Percentiles rank a stretch among this genome's conserved stretches.
Conservation (phyloP, 208 protist genomes). For the Vickermania spadyakhi region DNA sequence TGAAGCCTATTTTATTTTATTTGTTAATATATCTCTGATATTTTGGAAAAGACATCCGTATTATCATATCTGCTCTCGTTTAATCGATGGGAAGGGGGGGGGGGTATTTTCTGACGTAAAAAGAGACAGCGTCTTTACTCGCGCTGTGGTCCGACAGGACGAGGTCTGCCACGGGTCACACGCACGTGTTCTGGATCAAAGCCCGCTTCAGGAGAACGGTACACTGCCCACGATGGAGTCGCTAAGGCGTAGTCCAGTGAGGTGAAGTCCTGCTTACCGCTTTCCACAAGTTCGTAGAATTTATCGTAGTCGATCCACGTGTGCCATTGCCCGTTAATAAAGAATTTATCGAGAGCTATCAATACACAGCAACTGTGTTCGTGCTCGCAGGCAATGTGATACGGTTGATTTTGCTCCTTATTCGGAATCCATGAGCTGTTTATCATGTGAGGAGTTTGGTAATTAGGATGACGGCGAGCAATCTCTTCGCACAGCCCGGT, state of each 20-base stretch:
- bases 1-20: no score
- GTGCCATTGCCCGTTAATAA: constrained; percentile 64
- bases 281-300: constrained; percentile 55
- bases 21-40: no score
- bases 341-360: constrained; percentile 82
- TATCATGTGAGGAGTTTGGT: constrained; percentile 9
- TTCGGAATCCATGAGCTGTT: constrained; percentile 14
- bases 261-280: constrained; percentile 43
- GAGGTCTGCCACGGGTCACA: constrained; percentile 47
- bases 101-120: no score
- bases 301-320: constrained; percentile 90
- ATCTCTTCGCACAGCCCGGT: constrained; percentile 45
- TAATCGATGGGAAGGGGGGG: no score
- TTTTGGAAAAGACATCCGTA: no score
- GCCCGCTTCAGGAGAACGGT: constrained; percentile 64
- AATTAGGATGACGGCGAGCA: constrained; percentile 25
- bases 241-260: constrained; percentile 67
- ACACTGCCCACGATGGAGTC: constrained; percentile 80
- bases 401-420: constrained; percentile 43
- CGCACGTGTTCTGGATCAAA: constrained; percentile 85
- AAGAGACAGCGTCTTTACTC: no score
- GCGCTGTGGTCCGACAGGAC: constrained; percentile 19
- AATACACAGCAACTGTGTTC: constrained; percentile 91
- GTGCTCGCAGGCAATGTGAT: constrained; percentile 87
- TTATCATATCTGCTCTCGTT: no score